A percentile compares a stretch with the other conserved stretches of the same genome.
These are phyloP conservation scores for Dryas octopetala DNA, from an alignment of 306 rosid genomes.

Conservation along the genomic window DNA sequence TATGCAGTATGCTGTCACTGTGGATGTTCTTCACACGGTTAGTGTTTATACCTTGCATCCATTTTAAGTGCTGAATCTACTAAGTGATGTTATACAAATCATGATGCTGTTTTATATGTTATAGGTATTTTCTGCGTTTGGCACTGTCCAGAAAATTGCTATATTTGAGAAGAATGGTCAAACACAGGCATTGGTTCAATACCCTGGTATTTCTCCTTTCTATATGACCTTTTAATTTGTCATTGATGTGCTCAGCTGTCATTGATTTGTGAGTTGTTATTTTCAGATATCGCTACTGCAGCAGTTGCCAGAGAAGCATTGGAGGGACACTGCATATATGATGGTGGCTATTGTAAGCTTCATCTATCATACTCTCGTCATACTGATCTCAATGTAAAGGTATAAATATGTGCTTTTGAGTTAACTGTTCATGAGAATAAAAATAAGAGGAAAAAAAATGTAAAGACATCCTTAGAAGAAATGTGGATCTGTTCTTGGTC, in stretches of 20 bases:
- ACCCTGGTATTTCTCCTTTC: slow-evolving; percentile 55
- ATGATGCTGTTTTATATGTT: slow-evolving; percentile 18
- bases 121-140: slow-evolving; percentile 80
- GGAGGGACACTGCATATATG: slow-evolving; percentile 97
- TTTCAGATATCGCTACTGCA: slow-evolving; percentile 62
- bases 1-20: slow-evolving; percentile 97
- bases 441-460: slow-evolving; percentile 30
- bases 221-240: slow-evolving; percentile 13
- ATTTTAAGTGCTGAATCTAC: background rate
- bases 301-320: slow-evolving; percentile 84
- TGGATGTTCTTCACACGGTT: slow-evolving; percentile 85
- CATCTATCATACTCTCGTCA: slow-evolving; percentile 99
- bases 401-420: slow-evolving; percentile 63
- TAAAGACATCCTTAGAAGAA: slow-evolving; percentile 55
- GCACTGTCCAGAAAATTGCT: slow-evolving; percentile 77
- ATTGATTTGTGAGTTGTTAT: slow-evolving; percentile 15
- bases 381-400: slow-evolving; percentile 99
- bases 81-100: slow-evolving; percentile 19
- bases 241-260: background rate
- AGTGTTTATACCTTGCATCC: slow-evolving; percentile 20
- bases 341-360: slow-evolving; percentile 99
- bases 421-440: slow-evolving; percentile 59
- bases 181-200: slow-evolving; percentile 81
- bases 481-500: slow-evolving; percentile 58
- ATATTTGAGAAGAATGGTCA: slow-evolving; percentile 88